Base-by-base conservation (phyloP, 1,284 basidiomycete species). In the Cutaneotrichosporon sp. region DNA sequence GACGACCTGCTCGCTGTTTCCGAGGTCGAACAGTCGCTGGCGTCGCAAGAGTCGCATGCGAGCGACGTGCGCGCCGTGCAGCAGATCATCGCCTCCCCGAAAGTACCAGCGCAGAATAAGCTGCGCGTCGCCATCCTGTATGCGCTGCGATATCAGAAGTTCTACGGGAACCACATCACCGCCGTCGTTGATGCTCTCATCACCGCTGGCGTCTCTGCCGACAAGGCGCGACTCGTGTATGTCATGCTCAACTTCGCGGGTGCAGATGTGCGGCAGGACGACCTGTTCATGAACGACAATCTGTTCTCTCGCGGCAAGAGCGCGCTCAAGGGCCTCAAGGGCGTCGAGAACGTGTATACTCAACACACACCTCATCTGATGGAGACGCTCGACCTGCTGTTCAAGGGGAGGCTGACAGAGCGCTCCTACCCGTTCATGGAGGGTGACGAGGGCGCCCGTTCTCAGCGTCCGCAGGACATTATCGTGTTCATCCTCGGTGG, bases 261-360 rank as follows among this genome's bases (percentile, higher is more conserved):
- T 40, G 88, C 92, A 1, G 96, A 99, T 76, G 92, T 97, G 74
- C 86, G 97, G 34, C 97, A 99, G 81, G 96, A 98, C 74, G 97
- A 99, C 80, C 82, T 99, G 56, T 99, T 99, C 77, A 93, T 92
- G 51, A 97, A 92, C 62, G 95, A 97, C 77, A 95, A 94, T 50
- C 84, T 99, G 63, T 88, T 99, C 69, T 92, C 92, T 1, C 90
- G 96, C 74, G 97, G 97, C 7, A 90, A 93, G 66, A 93, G 90
- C 40, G 97, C 96, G 0, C 80, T 99, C 67, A 97, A 97, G 77
- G 97, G 97, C 1, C 83, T 99, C 62, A 97, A 97, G 90, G 97
- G 97, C 8, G 97, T 99, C 7, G 97, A 99, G 79, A 99, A 99
- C 74, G 96, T 99, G 9, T 99, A 98, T 76, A 99, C 95, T 62